These are phyloP conservation scores for Alternaria gaisen DNA, from an alignment of 2,329 filamentous ascomycete species.

Conservation along the genomic window DNA sequence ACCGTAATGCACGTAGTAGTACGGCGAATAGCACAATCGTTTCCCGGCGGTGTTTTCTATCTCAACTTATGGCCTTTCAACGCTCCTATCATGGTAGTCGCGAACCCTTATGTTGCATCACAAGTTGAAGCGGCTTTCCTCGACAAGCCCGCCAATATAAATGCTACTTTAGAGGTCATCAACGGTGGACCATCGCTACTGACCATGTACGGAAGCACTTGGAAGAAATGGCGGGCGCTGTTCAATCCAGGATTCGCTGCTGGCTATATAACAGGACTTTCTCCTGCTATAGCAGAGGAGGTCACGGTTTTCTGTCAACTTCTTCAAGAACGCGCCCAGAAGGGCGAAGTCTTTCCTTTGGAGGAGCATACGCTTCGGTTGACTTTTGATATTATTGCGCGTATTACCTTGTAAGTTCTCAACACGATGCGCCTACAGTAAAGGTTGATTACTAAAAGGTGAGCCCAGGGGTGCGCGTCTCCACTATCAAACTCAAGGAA, in stretches of 20 bases:
- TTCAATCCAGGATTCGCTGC: constrained; percentile 41
- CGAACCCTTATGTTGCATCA: constrained; percentile 15
- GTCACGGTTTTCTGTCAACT: constrained; percentile 23
- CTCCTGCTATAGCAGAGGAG: constrained; percentile 25
- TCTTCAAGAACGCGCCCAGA: constrained; percentile 15
- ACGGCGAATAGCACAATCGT: constrained; percentile 35
- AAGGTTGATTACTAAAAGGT: background rate
- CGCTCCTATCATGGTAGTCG: constrained; percentile 16
- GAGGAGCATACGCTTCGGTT: constrained; percentile 26
- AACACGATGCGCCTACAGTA: background rate
- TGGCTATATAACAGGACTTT: constrained; percentile 56
- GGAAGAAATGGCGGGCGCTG: constrained; percentile 41
- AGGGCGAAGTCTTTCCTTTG: constrained; percentile 20
- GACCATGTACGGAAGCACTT: constrained; percentile 24
- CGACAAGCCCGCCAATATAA: constrained; percentile 29
- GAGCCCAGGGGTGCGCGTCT: constrained; percentile 16
- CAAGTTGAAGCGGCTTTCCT: constrained; percentile 20
- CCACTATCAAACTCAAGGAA: constrained; percentile 20
- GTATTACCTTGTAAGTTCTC: constrained; percentile 25
- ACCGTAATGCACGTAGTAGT: constrained; percentile 17
- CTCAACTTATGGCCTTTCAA: constrained; percentile 32
- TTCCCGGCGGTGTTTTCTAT: constrained; percentile 22
- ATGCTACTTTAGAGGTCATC: constrained; percentile 18
- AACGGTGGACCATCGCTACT: constrained; percentile 18
- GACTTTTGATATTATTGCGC: constrained; percentile 29